phyloP scores from a whole-genome alignment of 1,284 basidiomycete genomes.

The Singerocomus inundabilis region DNA sequence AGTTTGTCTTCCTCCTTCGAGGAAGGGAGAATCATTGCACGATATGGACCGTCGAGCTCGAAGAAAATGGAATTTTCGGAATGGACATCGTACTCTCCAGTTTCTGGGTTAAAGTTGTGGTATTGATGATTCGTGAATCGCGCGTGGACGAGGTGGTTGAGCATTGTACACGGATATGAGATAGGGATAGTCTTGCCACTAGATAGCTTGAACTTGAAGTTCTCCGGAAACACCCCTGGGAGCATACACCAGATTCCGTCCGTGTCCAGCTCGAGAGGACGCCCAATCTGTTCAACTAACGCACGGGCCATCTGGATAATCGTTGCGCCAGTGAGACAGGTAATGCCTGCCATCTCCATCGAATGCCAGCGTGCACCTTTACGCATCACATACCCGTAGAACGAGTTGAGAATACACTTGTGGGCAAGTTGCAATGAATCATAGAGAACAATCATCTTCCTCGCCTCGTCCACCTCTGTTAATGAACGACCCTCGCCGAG shows the following conservation, averaged over 20 bases:
- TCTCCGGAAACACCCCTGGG: constrained; percentile 95
- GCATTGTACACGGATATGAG: constrained; percentile 99
- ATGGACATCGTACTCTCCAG: constrained; percentile 83
- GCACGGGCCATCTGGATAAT: constrained; percentile 99
- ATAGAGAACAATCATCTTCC: constrained; percentile 99
- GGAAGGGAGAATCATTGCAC: constrained; percentile 98
- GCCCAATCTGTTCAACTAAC: constrained; percentile 95
- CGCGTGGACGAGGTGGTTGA: constrained; percentile 96
- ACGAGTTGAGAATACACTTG: constrained; percentile 99
- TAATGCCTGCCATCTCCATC: constrained; percentile 99
- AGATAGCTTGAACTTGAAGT: constrained; percentile 92
- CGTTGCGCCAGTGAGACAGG: constrained; percentile 96
- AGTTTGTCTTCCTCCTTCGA: constrained; percentile 99
- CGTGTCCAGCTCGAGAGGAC: constrained; percentile 96
- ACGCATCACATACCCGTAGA: constrained; percentile 99
- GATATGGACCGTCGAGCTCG: constrained; percentile 98
- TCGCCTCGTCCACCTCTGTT: constrained; percentile 92
- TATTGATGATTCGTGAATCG: constrained; percentile 99
- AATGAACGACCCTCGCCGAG: constrained; percentile 67
- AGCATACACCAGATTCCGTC: constrained; percentile 99
- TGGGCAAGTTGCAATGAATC: constrained; percentile 99
- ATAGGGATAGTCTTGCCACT: constrained; percentile 88
- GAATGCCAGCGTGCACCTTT: constrained; percentile 99
- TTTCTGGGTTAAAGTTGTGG: constrained; percentile 85
- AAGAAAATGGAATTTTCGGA: constrained; percentile 99